Base-by-base conservation (phyloP, 768 basidiomycete genomes). In the Suillus subaureus region DNA sequence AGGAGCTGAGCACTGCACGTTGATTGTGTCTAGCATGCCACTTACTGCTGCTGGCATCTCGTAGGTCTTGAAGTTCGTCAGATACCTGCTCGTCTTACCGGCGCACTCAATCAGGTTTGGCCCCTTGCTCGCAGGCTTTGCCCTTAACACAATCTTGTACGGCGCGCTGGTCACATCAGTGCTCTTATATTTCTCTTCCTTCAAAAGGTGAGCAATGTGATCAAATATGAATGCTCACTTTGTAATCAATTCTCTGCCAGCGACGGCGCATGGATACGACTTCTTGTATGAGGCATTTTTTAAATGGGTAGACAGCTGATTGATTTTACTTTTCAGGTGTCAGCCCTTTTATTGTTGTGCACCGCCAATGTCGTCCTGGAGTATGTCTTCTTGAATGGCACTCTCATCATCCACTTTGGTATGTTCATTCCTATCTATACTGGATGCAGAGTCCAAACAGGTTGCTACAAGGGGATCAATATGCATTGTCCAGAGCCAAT, bases 121-220 rank as follows among this genome's bases (percentile, higher is more conserved):
- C 6, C 80, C 80, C 2, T 69, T 78, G 55, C 74, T 81, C 57
- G 64, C 75, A 43, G 80, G 80, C 45, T 69, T 77, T 39, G 69
- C 77, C 49, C 68, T 80, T 56, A 78, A 81, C 67, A 65, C 74
- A 31, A 71, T 78, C 40, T 64, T 81, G 56, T 79, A 72, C 64
- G 80, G 80, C 37, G 71, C 72, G 3, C 71, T 79, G 68, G 61
- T 78, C 39, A 73, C 71, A 45, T 81, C 81, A 69, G 72, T 73
- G 0, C 77, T 75, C 68, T 51, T 79, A 56, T 74, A 75, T 52
- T 73, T 71, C 51, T 73, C 73, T 6, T 72, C 66, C 43, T 74
- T 74, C 43, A 75, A 73, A 62, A 70, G 68, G 73, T 73, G 54
- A 12, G 72, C 13, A 45, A 13, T 35, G 40, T 23, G 15, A 18